Evolutionary conservation across 495 filamentous ascomycete genomes (phyloP).

Genomic region (Aspergillus ostianus): DNA sequence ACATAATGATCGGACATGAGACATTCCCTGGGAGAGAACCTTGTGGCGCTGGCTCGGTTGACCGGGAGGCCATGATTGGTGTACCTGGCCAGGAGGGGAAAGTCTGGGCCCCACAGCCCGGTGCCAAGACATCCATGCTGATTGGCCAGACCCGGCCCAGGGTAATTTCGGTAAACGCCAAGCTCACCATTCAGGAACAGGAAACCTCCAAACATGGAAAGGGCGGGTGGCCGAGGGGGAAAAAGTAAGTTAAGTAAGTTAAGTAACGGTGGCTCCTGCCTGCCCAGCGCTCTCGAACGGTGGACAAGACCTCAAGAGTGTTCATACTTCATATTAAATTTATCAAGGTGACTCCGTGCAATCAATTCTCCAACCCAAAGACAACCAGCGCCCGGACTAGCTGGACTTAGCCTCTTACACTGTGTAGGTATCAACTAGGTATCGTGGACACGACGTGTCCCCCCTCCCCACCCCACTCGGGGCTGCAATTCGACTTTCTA

Average conservation of each 20-base stretch:
- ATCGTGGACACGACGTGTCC: constrained; percentile 4
- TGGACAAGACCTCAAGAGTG: constrained; percentile 1
- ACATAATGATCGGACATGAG: constrained; percentile 20
- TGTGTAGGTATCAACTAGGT: not conserved
- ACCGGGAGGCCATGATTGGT: constrained; percentile 17
- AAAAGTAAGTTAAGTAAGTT: constrained; percentile 1
- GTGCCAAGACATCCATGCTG: constrained; percentile 7
- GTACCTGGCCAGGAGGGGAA: constrained; percentile 22
- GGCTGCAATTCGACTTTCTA: not conserved
- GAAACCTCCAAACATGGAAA: constrained; percentile 24
- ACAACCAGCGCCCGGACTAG: not conserved
- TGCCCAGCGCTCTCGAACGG: not conserved
- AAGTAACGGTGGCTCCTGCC: constrained; percentile 2
- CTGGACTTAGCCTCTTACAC: not conserved
- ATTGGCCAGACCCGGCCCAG: constrained; percentile 16
- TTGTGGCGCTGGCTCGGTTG: constrained; percentile 18
- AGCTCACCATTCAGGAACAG: constrained; percentile 30
- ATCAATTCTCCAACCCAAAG: not conserved
- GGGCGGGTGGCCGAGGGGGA: not conserved
- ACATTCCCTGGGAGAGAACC: constrained; percentile 17
- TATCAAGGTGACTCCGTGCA: not conserved
- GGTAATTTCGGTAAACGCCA: constrained; percentile 25
- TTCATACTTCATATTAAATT: not conserved
- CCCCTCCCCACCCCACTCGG: not conserved
- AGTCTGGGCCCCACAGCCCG: constrained; percentile 9